These are phyloP conservation scores for Rhododendron mucronatum DNA, from an alignment of 148 eudicot genomes.

Conservation along the genomic window DNA sequence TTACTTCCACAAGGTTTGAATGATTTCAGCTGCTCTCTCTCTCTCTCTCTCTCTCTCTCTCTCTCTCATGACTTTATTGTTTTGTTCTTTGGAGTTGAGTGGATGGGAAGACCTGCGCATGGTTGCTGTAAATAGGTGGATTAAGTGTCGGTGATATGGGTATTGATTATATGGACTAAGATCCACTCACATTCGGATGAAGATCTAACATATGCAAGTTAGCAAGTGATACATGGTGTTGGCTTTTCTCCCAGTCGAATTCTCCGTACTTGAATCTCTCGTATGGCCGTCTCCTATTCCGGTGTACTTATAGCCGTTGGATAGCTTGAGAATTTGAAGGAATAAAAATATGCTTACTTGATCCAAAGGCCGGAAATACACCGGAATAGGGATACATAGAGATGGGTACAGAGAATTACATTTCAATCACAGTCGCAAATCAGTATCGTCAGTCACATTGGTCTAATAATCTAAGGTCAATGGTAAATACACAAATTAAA, in stretches of 20 bases:
- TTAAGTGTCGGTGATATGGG: not conserved
- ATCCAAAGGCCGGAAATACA: not conserved
- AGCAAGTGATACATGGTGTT: not conserved
- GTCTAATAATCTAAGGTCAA: too few species aligned
- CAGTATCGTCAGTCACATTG: too few species aligned
- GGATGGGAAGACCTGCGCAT: not conserved
- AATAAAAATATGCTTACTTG: not conserved
- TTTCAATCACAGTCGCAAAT: too few species aligned
- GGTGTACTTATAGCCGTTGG: not conserved
- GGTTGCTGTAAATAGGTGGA: slow-evolving; percentile 1
- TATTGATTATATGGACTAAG: not conserved
- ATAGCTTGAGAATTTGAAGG: not conserved
- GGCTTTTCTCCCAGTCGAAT: not conserved
- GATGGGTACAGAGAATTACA: too few species aligned
- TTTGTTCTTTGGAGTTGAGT: not conserved
- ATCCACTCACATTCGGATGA: not conserved
- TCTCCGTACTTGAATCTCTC: not conserved
- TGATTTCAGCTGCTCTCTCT: not conserved
- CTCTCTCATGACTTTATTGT: not conserved
- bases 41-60: too few species aligned
- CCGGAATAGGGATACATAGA: not conserved
- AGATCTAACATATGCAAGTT: not conserved
- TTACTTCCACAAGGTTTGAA: not conserved
- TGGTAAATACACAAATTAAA: not conserved
- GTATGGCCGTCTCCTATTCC: not conserved